A percentile compares a stretch with the other conserved stretches of the same genome.
Conservation (phyloP, 768 basidiomycete species). For the Rhizopogon vinicolor region DNA sequence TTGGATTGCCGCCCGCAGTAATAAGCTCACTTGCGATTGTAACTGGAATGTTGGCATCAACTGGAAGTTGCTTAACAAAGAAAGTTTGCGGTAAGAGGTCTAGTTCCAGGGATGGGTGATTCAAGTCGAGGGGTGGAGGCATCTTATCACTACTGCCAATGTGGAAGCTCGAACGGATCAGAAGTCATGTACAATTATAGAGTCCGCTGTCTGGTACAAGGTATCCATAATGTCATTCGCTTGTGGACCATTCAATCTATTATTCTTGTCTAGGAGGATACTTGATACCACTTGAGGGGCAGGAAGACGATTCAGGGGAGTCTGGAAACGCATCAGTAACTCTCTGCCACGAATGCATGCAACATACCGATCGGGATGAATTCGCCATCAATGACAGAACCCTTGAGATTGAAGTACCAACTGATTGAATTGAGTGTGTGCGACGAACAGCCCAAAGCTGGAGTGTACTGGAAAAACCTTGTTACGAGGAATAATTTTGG, state of each 20-base stretch:
- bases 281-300: constrained; percentile 52
- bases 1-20: constrained; percentile 21
- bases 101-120: constrained; percentile 45
- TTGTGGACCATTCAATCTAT: not conserved
- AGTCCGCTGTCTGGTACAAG: not conserved
- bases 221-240: no score
- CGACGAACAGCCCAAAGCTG: constrained; percentile 40
- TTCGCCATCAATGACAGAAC: constrained; percentile 61
- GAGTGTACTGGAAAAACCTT: constrained; percentile 36
- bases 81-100: constrained; percentile 39
- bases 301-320: constrained; percentile 44
- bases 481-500: not conserved
- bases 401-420: constrained; percentile 63
- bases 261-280: constrained; percentile 50
- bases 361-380: constrained; percentile 56
- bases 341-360: not conserved
- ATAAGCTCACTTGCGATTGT: constrained; percentile 21
- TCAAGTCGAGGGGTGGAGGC: constrained; percentile 35
- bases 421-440: constrained; percentile 39
- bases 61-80: constrained; percentile 38
- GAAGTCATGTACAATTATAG: not conserved
- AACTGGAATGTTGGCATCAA: constrained; percentile 29
- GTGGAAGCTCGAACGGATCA: not conserved
- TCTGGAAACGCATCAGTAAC: constrained; percentile 29
- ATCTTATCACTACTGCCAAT: constrained; percentile 12